phyloP scores from a whole-genome alignment of 2,329 filamentous ascomycete species.

The Hysterium pulicare region DNA sequence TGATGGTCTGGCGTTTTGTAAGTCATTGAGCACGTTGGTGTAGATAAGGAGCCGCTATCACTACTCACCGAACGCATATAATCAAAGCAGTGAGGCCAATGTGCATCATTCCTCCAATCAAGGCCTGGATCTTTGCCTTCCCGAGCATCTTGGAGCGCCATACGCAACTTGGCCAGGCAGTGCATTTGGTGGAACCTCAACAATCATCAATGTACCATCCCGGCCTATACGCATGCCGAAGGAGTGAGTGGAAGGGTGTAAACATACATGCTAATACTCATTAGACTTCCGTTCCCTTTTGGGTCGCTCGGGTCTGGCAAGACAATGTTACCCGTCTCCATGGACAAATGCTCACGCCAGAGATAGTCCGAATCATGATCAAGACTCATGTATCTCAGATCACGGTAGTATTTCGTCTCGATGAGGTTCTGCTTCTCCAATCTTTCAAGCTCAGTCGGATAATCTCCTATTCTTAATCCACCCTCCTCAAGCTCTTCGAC shows the following conservation, averaged over 20 bases:
- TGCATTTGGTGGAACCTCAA: neutral
- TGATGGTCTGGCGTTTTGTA: neutral
- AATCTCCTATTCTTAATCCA: neutral
- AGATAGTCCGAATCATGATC: neutral
- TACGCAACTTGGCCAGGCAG: neutral
- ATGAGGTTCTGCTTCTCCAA: neutral
- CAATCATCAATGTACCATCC: neutral
- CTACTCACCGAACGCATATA: neutral
- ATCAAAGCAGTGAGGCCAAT: neutral
- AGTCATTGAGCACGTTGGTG: neutral
- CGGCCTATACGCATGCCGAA: neutral
- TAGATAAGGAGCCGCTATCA: neutral
- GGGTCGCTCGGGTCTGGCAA: neutral
- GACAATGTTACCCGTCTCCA: neutral
- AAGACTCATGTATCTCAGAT: neutral
- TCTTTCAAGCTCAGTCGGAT: neutral
- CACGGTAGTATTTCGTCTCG: neutral
- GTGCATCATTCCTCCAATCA: neutral
- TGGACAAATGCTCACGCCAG: neutral
- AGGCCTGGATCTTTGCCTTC: neutral
- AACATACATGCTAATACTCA: neutral
- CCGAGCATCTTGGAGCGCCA: neutral
- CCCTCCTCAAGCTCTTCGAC: neutral
- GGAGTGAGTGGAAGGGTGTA: no score
- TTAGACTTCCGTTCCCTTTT: neutral